phyloP scores from a whole-genome alignment of 441 rosid species.

The Populus tomentosa region DNA sequence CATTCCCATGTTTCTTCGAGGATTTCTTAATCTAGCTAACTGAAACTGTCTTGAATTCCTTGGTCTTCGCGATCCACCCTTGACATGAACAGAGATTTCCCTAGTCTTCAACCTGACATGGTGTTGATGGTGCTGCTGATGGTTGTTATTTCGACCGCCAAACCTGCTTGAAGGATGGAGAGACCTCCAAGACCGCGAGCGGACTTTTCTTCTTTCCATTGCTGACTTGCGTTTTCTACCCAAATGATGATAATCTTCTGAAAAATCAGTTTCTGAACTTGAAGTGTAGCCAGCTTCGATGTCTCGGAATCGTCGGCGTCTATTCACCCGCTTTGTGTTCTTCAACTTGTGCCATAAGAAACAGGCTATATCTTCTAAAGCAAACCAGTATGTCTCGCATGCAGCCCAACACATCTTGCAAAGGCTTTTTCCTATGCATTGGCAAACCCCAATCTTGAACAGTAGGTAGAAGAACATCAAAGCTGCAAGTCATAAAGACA shows the following conservation, averaged over 20 bases:
- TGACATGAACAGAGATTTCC: conserved; percentile 30
- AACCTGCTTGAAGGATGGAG: background rate
- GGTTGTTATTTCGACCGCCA: conserved; percentile 2
- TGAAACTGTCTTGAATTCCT: conserved; percentile 33
- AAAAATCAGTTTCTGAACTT: conserved; percentile 23
- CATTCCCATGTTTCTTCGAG: conserved; percentile 10
- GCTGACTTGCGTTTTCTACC: background rate
- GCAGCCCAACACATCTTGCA: conserved; percentile 68
- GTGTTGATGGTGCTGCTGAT: conserved; percentile 10
- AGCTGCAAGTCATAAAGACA: conserved; percentile 31
- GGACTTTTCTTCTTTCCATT: conserved; percentile 32
- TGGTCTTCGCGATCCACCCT: conserved; percentile 36
- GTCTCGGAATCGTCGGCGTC: conserved; percentile 26
- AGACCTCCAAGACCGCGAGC: conserved; percentile 13
- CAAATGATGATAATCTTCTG: conserved; percentile 7
- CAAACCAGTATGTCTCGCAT: conserved; percentile 53
- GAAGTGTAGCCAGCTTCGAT: conserved; percentile 34
- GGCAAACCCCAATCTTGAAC: conserved; percentile 74
- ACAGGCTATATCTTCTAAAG: conserved; percentile 39
- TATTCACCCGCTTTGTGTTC: conserved; percentile 45
- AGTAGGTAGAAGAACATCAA: conserved; percentile 59
- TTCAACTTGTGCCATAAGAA: conserved; percentile 55
- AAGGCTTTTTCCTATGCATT: conserved; percentile 61
- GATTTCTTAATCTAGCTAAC: conserved; percentile 6
- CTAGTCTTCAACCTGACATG: conserved; percentile 29